A percentile compares a stretch with the other conserved stretches of the same genome.
Conservation (phyloP, 768 basidiomycete genomes). For the Cystobasidium tubakii region DNA sequence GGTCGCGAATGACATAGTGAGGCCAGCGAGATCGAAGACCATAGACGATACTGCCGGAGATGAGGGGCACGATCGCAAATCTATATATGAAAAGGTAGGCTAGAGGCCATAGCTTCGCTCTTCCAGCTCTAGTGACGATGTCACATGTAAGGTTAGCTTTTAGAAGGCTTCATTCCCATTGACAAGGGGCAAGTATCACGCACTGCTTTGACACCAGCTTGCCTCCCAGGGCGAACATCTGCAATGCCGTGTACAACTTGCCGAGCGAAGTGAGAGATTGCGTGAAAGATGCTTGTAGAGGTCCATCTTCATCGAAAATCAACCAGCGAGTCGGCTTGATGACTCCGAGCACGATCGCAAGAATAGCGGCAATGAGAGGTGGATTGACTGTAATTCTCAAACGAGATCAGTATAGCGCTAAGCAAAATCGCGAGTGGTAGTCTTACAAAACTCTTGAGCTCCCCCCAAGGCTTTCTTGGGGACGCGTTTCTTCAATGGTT, state of each 20-base stretch:
- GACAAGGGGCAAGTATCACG: neutral
- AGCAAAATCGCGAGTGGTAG: too few relatives aligned
- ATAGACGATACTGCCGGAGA: constrained; percentile 9
- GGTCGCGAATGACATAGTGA: constrained; percentile 7
- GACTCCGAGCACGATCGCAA: constrained; percentile 28
- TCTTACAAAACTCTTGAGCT: constrained; percentile 24
- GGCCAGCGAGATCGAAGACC: constrained; percentile 24
- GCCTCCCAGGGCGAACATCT: constrained; percentile 32
- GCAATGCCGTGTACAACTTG: constrained; percentile 29
- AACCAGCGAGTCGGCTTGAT: constrained; percentile 11
- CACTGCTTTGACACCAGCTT: constrained; percentile 31
- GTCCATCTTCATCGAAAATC: constrained; percentile 22
- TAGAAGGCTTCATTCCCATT: too few relatives aligned
- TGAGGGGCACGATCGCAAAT: constrained; percentile 19
- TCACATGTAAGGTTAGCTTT: neutral
- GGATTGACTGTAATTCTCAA: constrained; percentile 20
- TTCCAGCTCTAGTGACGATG: constrained; percentile 4
- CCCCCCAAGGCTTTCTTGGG: neutral
- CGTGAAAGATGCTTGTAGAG: constrained; percentile 23
- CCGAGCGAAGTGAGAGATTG: constrained; percentile 23
- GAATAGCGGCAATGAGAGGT: constrained; percentile 26
- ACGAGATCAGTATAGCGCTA: neutral
- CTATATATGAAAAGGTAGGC: constrained; percentile 34
- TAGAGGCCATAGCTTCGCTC: constrained; percentile 14
- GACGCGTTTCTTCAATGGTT: neutral